Conservation (phyloP, 768 basidiomycete genomes). For the Suillus sp. region DNA sequence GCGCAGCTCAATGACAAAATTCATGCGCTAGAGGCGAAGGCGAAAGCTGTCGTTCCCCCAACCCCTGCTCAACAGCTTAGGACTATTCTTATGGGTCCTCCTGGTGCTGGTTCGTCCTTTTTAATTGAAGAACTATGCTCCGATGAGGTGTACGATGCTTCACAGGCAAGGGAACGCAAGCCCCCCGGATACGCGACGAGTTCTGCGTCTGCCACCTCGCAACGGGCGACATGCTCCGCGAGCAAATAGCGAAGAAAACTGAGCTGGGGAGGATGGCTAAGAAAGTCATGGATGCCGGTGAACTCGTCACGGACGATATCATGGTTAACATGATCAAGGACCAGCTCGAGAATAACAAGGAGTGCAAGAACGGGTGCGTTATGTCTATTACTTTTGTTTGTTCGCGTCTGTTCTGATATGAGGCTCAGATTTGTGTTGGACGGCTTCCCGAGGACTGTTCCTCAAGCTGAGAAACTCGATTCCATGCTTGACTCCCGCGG, state of each 20-base stretch:
- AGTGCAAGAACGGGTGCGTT: conserved; percentile 93
- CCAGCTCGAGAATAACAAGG: conserved; percentile 90
- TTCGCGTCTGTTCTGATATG: conserved; percentile 2
- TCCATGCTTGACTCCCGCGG: conserved; percentile 80
- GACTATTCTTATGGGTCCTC: conserved; percentile 93
- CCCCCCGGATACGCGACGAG: conserved; percentile 86
- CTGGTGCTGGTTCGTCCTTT: conserved; percentile 80
- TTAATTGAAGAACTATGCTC: background rate
- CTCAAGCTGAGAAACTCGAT: conserved; percentile 95
- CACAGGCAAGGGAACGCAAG: conserved; percentile 97
- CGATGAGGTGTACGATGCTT: background rate
- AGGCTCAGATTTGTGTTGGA: conserved; percentile 88
- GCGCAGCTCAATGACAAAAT: conserved; percentile 92
- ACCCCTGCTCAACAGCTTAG: conserved; percentile 80
- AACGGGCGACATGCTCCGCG: conserved; percentile 98
- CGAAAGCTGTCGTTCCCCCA: conserved; percentile 46
- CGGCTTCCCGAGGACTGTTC: conserved; percentile 98
- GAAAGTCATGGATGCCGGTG: conserved; percentile 96
- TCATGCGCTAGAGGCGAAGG: conserved; percentile 67
- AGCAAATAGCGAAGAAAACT: conserved; percentile 88
- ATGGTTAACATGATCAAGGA: conserved; percentile 98
- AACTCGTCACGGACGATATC: conserved; percentile 94
- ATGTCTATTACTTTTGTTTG: conserved; percentile 1
- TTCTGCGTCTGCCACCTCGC: conserved; percentile 98
- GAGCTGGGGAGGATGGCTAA: conserved; percentile 89